Base-by-base conservation (phyloP, 495 filamentous ascomycete genomes). In the Mytilinidion resinicola region DNA sequence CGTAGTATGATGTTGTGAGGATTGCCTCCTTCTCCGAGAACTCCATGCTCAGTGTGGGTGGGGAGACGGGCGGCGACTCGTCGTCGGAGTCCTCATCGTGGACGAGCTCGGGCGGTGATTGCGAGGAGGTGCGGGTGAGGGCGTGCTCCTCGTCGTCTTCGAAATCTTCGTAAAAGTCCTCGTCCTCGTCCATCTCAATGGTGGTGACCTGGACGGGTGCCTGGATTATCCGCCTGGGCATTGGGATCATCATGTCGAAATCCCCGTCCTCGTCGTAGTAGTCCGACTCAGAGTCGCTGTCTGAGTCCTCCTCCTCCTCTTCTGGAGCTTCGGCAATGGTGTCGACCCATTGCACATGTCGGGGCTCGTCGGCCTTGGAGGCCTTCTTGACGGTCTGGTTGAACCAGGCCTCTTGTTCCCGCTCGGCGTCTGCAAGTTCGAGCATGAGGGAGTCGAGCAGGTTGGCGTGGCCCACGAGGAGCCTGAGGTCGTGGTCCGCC, bases 321-420 rank as follows among this genome's bases (percentile, higher is more conserved):
- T 87, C 84, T 37, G 82, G 78, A 61, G 89, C 84, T 71, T 91
- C 89, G 55, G 82, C 76, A 60, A 91, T 80, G 47, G 82, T 76
- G 63, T 96, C 89, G 43, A 88, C 86, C 89, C 89, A 96, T 82
- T 92, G 86, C 69, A 95, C 83, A 78, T 89, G 89, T 64, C 78
- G 79, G 43, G 85, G 78, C 60, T 81, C 67, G 43, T 78, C 78
- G 1, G 70, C 59, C 69, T 80, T 79, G 57, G 72, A 61, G 65
- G 88, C 89, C 66, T 86, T 87, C 70, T 78, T 82, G 74, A 96
- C 89, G 58, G 88, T 90, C 74, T 92, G 85, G 82, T 96, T 91
- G 85, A 96, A 97, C 95, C 95, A 97, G 53, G 81, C 86, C 74
- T 97, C 93, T 73, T 97, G 93, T 71, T 97, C 91, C 59, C 84